Evolutionary conservation across 164 flowering plant species (phyloP).

Genomic region (Warburgia ugandensis): DNA sequence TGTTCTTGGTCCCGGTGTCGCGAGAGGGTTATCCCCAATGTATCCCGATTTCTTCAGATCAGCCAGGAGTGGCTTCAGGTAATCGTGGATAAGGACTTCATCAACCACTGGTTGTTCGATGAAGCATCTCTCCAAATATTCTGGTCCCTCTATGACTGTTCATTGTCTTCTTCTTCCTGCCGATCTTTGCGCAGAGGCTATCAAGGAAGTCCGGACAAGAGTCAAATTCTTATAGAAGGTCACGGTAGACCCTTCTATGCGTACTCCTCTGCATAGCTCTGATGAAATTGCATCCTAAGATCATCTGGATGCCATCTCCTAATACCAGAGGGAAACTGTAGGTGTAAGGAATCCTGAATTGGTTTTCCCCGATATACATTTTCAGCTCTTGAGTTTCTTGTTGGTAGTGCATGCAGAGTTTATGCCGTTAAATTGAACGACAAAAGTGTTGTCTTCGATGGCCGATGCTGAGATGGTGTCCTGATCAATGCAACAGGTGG

Average conservation of each 20-base stretch:
- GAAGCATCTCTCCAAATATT: no score
- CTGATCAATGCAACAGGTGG: not conserved
- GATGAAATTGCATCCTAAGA: slow-evolving; percentile 4
- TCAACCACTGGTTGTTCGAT: no score
- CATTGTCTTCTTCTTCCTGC: no score
- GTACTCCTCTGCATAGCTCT: not conserved
- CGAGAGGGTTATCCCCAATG: not conserved
- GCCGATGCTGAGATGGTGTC: not conserved
- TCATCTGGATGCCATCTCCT: not conserved
- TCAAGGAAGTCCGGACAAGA: no score
- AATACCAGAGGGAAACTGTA: not conserved
- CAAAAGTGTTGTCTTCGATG: not conserved
- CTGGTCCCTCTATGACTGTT: no score
- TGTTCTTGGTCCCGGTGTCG: not conserved
- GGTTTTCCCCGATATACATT: not conserved
- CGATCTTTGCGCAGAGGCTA: no score
- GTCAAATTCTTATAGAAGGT: slow-evolving; percentile 4
- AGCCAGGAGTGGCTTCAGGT: no score
- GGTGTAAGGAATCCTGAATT: not conserved
- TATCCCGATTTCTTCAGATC: not conserved
- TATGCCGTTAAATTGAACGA: not conserved
- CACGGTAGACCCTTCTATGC: not conserved
- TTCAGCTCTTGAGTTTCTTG: not conserved
- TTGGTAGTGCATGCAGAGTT: not conserved
- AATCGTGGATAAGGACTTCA: no score